Evolutionary conservation across 2,329 filamentous ascomycete genomes (phyloP).

Genomic region (Tolypocladium amazonense): DNA sequence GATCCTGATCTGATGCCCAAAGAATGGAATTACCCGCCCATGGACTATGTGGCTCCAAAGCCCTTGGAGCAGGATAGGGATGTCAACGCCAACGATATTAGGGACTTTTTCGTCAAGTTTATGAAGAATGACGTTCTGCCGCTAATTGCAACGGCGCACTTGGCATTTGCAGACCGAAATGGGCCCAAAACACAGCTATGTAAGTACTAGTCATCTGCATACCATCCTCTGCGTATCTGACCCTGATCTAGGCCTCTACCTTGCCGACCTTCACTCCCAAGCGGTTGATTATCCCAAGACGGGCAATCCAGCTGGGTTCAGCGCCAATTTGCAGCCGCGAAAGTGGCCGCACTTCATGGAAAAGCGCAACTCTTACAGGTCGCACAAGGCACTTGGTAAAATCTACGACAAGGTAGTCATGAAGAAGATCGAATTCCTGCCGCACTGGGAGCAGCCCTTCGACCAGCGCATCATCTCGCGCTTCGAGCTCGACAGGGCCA

Average conservation of each 20-base stretch:
- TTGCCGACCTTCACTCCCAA: conserved; percentile 75
- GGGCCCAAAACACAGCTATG: conserved; percentile 63
- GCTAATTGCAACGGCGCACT: conserved; percentile 70
- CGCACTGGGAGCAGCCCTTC: conserved; percentile 63
- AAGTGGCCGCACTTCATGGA: conserved; percentile 85
- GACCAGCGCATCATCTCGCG: conserved; percentile 62
- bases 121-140: conserved; percentile 84
- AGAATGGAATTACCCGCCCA: conserved; percentile 62
- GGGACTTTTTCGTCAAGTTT: conserved; percentile 79
- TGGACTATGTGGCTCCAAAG: conserved; percentile 59
- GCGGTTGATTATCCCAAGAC: conserved; percentile 95
- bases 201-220: conserved; percentile 21
- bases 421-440: conserved; percentile 53
- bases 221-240: neutral
- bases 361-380: conserved; percentile 54
- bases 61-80: conserved; percentile 45
- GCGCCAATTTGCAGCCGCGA: conserved; percentile 44
- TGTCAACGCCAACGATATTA: conserved; percentile 64
- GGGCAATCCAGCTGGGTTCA: conserved; percentile 64
- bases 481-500: conserved; percentile 42
- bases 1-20: conserved; percentile 61
- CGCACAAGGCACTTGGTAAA: conserved; percentile 61
- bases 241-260: conserved; percentile 39
- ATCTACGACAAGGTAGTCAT: conserved; percentile 65
- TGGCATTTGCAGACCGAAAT: conserved; percentile 61